A percentile compares a stretch with the other conserved stretches of the same genome.
Conservation (phyloP, 768 basidiomycete genomes). For the Agrocybe chaxingu region DNA sequence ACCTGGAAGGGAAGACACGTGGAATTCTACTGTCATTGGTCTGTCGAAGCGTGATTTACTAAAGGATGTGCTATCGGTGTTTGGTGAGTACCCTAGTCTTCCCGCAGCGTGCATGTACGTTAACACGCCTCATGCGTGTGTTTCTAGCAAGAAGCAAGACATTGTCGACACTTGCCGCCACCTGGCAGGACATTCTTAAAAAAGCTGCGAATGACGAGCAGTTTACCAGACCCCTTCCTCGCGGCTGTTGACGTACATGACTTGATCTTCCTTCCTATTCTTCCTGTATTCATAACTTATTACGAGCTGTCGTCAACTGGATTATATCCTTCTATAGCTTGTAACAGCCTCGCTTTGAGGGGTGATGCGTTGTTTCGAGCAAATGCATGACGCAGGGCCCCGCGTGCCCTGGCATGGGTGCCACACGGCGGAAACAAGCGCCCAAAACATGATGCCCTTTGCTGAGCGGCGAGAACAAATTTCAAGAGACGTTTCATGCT, state of each 20-base stretch:
- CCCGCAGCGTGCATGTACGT: neutral
- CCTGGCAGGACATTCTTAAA: constrained; percentile 82
- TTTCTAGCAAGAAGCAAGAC: constrained; percentile 68
- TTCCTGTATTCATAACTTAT: too few relatives aligned
- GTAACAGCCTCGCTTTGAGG: too few relatives aligned
- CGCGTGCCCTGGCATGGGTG: too few relatives aligned
- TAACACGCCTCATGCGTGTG: neutral
- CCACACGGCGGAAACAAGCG: too few relatives aligned
- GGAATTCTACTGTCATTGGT: constrained; percentile 70
- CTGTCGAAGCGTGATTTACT: constrained; percentile 79
- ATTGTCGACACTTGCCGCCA: constrained; percentile 66
- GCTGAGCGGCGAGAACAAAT: too few relatives aligned
- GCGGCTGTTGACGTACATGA: neutral
- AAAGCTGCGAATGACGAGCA: constrained; percentile 56
- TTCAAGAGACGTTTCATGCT: too few relatives aligned
- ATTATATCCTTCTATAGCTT: too few relatives aligned
- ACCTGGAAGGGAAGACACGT: constrained; percentile 59
- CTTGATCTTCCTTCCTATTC: neutral
- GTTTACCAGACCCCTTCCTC: constrained; percentile 6
- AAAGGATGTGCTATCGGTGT: constrained; percentile 73
- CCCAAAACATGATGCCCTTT: too few relatives aligned
- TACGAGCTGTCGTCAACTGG: too few relatives aligned
- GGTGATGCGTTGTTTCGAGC: too few relatives aligned
- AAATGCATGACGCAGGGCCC: too few relatives aligned
- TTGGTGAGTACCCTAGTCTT: constrained; percentile 52